These are phyloP conservation scores for Rubroboletus pulcherrimus DNA, from an alignment of 768 basidiomycete genomes.

Conservation along the genomic window DNA sequence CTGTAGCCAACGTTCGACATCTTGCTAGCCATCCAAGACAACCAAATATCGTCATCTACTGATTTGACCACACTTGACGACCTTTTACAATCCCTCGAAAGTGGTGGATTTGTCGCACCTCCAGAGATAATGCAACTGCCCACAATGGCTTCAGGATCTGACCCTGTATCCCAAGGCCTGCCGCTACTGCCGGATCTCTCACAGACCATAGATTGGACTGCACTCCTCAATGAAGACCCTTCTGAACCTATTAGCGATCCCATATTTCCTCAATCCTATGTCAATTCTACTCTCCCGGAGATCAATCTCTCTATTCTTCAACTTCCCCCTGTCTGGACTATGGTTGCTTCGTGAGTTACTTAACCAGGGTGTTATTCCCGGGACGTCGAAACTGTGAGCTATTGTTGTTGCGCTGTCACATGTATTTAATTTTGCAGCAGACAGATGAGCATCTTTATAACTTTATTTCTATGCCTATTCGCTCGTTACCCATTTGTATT, in stretches of 20 bases:
- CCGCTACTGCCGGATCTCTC: not conserved
- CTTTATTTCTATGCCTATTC: not conserved
- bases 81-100: slow-evolving; percentile 6
- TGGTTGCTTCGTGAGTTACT: not conserved
- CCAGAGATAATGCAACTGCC: not conserved
- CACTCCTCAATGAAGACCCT: not conserved
- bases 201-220: slow-evolving; percentile 11
- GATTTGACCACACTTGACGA: slow-evolving; percentile 1
- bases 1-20: not conserved
- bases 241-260: not conserved
- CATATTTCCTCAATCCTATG: not conserved
- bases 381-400: not conserved
- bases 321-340: not conserved
- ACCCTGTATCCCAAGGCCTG: not conserved
- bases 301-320: slow-evolving; percentile 10
- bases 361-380: not conserved
- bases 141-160: not conserved
- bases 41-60: not conserved
- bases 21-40: not conserved
- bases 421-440: not conserved
- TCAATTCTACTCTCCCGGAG: not conserved
- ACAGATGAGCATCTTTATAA: not conserved
- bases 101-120: not conserved
- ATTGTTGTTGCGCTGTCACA: not conserved
- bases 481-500: not conserved